phyloP scores from a whole-genome alignment of 2,329 filamentous ascomycete genomes.

The Blumeriella jaapii region DNA sequence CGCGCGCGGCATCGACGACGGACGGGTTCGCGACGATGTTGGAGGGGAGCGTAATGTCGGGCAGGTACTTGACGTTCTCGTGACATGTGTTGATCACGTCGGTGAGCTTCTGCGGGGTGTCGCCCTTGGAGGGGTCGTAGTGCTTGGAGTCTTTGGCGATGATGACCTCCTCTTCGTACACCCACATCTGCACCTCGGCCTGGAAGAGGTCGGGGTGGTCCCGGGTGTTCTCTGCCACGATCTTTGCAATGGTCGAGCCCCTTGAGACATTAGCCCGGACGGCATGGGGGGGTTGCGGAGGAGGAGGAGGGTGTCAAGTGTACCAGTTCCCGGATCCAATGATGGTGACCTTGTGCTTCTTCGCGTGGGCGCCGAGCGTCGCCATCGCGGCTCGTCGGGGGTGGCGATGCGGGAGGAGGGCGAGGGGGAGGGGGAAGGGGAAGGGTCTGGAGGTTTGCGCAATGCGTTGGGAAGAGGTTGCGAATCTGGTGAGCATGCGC shows the following conservation, averaged over 20 bases:
- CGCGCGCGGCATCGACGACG: slow-evolving; percentile 65
- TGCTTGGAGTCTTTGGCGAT: slow-evolving; percentile 61
- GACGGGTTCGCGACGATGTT: slow-evolving; percentile 82
- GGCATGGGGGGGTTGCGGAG: no score
- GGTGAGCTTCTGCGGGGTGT: slow-evolving; percentile 75
- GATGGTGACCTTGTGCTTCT: slow-evolving; percentile 86
- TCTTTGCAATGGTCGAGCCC: slow-evolving; percentile 96
- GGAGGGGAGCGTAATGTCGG: slow-evolving; percentile 67
- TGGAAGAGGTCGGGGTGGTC: slow-evolving; percentile 74
- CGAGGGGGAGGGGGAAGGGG: no score
- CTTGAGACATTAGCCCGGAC: slow-evolving; percentile 34
- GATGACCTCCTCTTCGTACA: slow-evolving; percentile 83
- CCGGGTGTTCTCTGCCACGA: slow-evolving; percentile 83
- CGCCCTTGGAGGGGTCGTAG: slow-evolving; percentile 50
- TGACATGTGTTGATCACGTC: slow-evolving; percentile 81
- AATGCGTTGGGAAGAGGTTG: no score
- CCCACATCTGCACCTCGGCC: slow-evolving; percentile 93
- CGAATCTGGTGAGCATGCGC: no score
- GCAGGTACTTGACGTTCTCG: slow-evolving; percentile 97
- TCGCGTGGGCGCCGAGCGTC: slow-evolving; percentile 38
- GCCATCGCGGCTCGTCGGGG: slow-evolving; percentile 25
- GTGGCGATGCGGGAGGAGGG: no score
- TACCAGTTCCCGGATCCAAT: slow-evolving; percentile 96
- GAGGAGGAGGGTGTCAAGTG: slow-evolving; percentile 15
- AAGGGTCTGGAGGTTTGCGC: no score